Conservation (phyloP, 345 rosid genomes). For the Ailanthus altissimus region DNA sequence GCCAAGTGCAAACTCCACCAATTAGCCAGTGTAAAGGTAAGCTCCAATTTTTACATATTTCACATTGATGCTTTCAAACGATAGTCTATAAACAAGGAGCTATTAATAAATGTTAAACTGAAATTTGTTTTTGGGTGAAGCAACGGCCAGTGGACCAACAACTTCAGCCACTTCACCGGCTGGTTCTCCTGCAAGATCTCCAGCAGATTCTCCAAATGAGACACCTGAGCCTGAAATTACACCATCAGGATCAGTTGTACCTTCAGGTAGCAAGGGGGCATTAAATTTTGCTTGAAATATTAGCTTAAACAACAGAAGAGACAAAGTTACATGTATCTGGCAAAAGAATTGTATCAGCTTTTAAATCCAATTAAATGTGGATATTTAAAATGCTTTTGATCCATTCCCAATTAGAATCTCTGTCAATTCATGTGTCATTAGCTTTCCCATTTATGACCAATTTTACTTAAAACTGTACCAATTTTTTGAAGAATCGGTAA, state of each 20-base stretch:
- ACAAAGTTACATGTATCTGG: background rate
- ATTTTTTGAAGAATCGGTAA: background rate
- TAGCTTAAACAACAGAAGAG: background rate
- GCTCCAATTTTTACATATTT: background rate
- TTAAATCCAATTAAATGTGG: too few species aligned
- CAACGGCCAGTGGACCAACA: slow-evolving; percentile 45
- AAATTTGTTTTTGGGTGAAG: slow-evolving; percentile 18
- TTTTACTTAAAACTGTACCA: background rate
- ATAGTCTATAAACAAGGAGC: background rate
- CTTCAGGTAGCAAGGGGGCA: slow-evolving; percentile 42
- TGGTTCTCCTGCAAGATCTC: slow-evolving; percentile 39
- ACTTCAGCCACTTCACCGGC: slow-evolving; percentile 35
- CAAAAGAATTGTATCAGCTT: too few species aligned
- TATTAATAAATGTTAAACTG: background rate
- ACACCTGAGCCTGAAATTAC: slow-evolving; percentile 40
- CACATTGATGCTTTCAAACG: background rate
- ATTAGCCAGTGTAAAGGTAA: slow-evolving; percentile 63
- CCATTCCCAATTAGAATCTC: too few species aligned
- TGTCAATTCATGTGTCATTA: background rate
- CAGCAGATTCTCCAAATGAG: slow-evolving; percentile 35
- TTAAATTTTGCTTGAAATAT: background rate
- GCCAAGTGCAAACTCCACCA: slow-evolving; percentile 61
- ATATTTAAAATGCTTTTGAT: too few species aligned
- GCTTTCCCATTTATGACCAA: background rate
- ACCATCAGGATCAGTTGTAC: slow-evolving; percentile 43